Base-by-base conservation (phyloP, 805 yeast species). In the Nakazawaea wickerhamii region DNA sequence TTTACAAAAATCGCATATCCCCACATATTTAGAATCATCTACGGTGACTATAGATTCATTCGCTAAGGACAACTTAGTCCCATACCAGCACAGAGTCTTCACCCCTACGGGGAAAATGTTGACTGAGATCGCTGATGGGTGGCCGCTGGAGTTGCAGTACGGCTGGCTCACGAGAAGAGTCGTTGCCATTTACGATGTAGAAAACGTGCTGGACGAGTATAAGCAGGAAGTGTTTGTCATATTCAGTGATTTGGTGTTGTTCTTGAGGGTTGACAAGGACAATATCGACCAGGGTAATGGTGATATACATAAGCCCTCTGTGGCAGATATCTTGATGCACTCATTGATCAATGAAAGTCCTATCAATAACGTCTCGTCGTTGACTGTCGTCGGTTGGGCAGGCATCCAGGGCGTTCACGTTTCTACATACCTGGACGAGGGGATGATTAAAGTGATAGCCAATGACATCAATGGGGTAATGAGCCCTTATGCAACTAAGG, bases 51-150 rank as follows among this genome's bases (percentile, higher is more conserved):
- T 89, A 18, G 85, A 86, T 51, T 84, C 96, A 0, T 90, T 89
- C 65, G 96, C 91, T 1, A 73, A 68, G 19, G 76, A 70, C 39
- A 66, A 68, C 30, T 49, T 69, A 41, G 64, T 63, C 38, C 74
- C 77, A 7, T 79, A 75, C 48, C 75, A 72, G 46, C 68, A 79
- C 41, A 65, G 96, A 49, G 79, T 88, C 0, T 85, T 89, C 58
- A 90, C 96, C 0, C 96, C 96, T 2, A 81, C 95, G 0, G 97
- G 97, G 0, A 89, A 88, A 58, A 71, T 91, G 3, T 64, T 91
- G 38, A 81, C 95, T 0, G 96, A 89, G 52, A 60, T 89, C 15
- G 95, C 96, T 3, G 70, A 77, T 13, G 79, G 77, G 10, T 90
- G 97, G 97, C 98, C 98, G 0, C 63, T 76, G 0, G 90, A 83